These are phyloP conservation scores for Dimocarpus longan DNA, from an alignment of 345 rosid genomes.

Conservation along the genomic window DNA sequence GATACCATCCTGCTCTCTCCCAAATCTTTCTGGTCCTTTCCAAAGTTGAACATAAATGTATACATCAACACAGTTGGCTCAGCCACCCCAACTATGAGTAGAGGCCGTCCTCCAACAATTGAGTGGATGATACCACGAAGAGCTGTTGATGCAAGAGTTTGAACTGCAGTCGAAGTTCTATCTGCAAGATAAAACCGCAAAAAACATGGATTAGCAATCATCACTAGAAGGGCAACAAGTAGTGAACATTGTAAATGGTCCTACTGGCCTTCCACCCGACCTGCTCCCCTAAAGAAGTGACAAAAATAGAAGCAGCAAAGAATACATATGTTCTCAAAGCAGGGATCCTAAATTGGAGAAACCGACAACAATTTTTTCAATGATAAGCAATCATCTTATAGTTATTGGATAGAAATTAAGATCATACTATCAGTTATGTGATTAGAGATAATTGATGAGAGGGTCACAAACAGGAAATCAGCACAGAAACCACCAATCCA, in stretches of 20 bases:
- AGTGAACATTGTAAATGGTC: conserved; percentile 2
- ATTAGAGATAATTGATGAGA: conserved; percentile 5
- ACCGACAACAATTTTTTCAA: conserved; percentile 18
- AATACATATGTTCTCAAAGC: conserved; percentile 73
- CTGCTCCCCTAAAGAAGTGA: conserved; percentile 66
- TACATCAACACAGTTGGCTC: conserved; percentile 71
- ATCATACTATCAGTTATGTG: background rate
- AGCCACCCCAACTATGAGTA: conserved; percentile 67
- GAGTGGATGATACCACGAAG: conserved; percentile 58
- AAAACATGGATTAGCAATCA: conserved; percentile 15
- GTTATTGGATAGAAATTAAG: conserved; percentile 1
- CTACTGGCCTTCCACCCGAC: conserved; percentile 53
- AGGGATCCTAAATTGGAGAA: conserved; percentile 51
- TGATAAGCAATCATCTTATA: background rate
- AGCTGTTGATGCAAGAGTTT: conserved; percentile 63
- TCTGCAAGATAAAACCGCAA: conserved; percentile 34
- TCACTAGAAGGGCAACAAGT: background rate
- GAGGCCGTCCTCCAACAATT: conserved; percentile 60
- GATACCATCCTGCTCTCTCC: conserved; percentile 60
- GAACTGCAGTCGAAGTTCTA: conserved; percentile 60
- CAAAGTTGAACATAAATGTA: conserved; percentile 61
- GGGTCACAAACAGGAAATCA: conserved; percentile 56
- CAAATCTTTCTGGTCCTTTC: conserved; percentile 57
- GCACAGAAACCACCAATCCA: conserved; percentile 66
- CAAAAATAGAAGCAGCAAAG: conserved; percentile 66